Base-by-base conservation (phyloP, 2,329 filamentous ascomycete species). In the Fusarium sp. region DNA sequence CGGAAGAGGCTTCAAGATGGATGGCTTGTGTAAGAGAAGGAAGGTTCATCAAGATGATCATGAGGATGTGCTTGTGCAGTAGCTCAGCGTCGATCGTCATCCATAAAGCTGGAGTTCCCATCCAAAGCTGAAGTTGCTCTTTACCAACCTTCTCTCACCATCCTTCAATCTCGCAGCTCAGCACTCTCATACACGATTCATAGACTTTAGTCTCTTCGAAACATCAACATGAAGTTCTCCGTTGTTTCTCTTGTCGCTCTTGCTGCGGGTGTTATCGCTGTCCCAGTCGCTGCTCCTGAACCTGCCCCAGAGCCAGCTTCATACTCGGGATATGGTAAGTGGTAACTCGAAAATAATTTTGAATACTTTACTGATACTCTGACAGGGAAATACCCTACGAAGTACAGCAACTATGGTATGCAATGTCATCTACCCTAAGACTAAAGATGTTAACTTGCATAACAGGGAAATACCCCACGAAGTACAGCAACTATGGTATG, bases 181-280 rank as follows among this genome's bases (percentile, higher is more conserved):
- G 12, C 32, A 43, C 59, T 25, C 59, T n/a, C 16, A 29, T 8
- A 14, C 20, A 27, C 18, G 20, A 8, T 12, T 27, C 27, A 12
- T 14, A 25, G 40, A 42, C 9, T 46, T 22, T 10, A 12, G 14
- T 47, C 24, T 52, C 8, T 15, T 30, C 44, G 22, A 51, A 47
- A 44, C 11, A 58, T 22, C 38, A 77, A 59, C 8, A 80, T 80
- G 79, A 80, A 79, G 74, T 56, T 79, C 38, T 65, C 74, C 34
- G 38, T 70, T 52, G 45, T 75, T 46, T 59, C 74, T 45, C 51
- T 79, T 30, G 56, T 78, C 53, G 67, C 75, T 46, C 65, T 72
- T 51, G 57, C 73, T 34, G 66, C 72, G 18, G 77, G 73, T 29
- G 63, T 64, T 40, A 40, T 79, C 12, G 73, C 75, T 6, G 73